Evolutionary conservation across 1,284 basidiomycete species (phyloP).

Genomic region (Ustilago sp.): DNA sequence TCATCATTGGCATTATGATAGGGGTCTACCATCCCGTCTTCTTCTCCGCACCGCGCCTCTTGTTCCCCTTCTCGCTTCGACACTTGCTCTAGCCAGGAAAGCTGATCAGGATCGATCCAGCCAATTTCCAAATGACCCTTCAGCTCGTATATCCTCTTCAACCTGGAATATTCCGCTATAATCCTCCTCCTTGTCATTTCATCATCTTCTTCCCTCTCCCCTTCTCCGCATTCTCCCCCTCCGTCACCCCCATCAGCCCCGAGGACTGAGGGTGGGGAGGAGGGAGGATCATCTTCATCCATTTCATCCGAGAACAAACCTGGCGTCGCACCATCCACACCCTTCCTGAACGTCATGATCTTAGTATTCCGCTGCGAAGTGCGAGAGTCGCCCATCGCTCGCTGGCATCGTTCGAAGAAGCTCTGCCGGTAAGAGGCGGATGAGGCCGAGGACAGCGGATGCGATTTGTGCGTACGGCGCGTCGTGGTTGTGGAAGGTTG

Average conservation of each 20-base stretch:
- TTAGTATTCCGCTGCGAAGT: neutral
- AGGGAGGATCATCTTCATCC: constrained; percentile 21
- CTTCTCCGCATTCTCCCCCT: neutral
- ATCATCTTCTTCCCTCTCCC: constrained; percentile 38
- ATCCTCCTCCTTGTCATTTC: constrained; percentile 41
- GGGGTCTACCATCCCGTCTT: constrained; percentile 11
- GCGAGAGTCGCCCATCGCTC: constrained; percentile 27
- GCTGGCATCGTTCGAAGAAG: constrained; percentile 44
- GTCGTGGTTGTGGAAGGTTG: neutral
- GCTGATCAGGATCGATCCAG: constrained; percentile 51
- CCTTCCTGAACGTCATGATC: constrained; percentile 22
- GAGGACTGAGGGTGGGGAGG: neutral
- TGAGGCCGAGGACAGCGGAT: constrained; percentile 8
- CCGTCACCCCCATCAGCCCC: neutral
- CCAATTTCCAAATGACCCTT: constrained; percentile 48
- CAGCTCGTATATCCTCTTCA: constrained; percentile 46
- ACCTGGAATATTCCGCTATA: constrained; percentile 41
- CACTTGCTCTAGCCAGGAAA: constrained; percentile 40
- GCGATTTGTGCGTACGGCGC: constrained; percentile 8
- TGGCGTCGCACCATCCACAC: constrained; percentile 15
- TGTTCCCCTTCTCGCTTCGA: constrained; percentile 2
- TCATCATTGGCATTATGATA: constrained; percentile 28
- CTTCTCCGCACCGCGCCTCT: neutral
- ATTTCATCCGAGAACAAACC: constrained; percentile 29
- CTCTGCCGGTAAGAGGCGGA: constrained; percentile 26